Evolutionary conservation across 1,284 basidiomycete species (phyloP).

Genomic region (Pholiota adiposa): DNA sequence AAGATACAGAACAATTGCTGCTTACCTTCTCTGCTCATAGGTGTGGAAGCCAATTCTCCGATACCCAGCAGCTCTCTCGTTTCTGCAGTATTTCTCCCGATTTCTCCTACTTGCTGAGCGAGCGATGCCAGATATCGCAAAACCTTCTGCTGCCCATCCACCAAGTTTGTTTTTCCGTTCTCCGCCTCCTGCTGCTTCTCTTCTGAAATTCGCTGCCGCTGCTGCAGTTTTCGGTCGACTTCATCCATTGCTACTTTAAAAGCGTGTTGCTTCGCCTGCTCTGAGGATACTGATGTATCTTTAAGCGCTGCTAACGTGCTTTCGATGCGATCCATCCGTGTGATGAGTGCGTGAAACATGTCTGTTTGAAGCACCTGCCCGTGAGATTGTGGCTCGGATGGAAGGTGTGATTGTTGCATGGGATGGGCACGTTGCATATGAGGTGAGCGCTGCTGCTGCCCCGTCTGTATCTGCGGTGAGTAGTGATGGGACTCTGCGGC

Average conservation of each 20-base stretch:
- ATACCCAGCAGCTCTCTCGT: not conserved
- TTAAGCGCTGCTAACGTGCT: not conserved
- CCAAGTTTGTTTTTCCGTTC: not conserved
- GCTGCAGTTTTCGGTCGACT: not conserved
- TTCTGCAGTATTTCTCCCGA: not conserved
- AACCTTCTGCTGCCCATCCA: not conserved
- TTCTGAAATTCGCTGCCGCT: not conserved
- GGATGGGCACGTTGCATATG: not conserved
- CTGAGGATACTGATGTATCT: not conserved
- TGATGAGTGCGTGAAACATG: not conserved
- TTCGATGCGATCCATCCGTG: not conserved
- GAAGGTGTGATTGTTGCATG: not conserved
- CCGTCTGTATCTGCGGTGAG: not conserved
- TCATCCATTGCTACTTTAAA: not conserved
- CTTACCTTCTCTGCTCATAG: constrained; percentile 1
- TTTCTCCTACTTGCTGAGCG: not conserved
- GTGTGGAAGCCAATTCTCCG: not conserved
- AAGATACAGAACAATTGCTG: not conserved
- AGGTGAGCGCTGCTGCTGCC: not conserved
- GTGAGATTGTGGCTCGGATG: not conserved
- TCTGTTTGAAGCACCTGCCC: not conserved
- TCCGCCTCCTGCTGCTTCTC: not conserved
- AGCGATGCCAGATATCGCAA: not conserved
- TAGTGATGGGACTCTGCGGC: no score
- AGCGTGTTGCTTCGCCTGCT: not conserved